phyloP scores from a whole-genome alignment of 2,329 filamentous ascomycete species.

The Talaromyces sp. region DNA sequence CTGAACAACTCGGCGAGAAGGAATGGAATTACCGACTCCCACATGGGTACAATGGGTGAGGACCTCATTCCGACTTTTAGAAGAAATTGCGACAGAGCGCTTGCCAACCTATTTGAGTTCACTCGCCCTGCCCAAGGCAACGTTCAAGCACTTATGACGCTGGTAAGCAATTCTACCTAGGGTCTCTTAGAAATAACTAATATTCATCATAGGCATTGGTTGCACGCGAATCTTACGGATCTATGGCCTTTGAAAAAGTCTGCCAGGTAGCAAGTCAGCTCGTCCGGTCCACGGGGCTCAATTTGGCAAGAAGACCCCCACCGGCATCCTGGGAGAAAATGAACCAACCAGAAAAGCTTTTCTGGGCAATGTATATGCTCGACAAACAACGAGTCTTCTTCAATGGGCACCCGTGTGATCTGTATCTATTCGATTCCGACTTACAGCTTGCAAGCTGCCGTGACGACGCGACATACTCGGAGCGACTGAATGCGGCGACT shows the following conservation, averaged over 20 bases:
- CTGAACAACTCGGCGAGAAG: not conserved
- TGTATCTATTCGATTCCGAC: constrained; percentile 12
- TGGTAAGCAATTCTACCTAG: not conserved
- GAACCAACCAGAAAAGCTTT: constrained; percentile 1
- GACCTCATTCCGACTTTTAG: constrained; percentile 8
- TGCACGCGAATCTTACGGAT: constrained; percentile 6
- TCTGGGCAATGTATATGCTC: constrained; percentile 8
- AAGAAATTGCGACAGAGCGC: constrained; percentile 5
- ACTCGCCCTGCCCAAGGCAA: not conserved
- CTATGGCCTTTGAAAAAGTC: constrained; percentile 7
- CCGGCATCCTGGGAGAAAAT: not conserved
- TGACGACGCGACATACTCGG: not conserved
- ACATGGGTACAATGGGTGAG: constrained; percentile 9
- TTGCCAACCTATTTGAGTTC: constrained; percentile 4
- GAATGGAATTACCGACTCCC: not conserved
- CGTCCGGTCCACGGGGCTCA: not conserved
- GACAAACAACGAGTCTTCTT: constrained; percentile 12
- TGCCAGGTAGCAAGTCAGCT: constrained; percentile 8
- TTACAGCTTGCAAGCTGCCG: not conserved
- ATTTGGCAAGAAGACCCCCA: not conserved
- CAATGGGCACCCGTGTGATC: constrained; percentile 11
- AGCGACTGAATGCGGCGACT: not conserved
- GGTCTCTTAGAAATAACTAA: not conserved
- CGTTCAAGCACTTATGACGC: constrained; percentile 7
- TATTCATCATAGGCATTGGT: constrained; percentile 1